Evolutionary conservation across 148 eudicot genomes (phyloP).

Genomic region (Mesembryanthemum crystallinum): DNA sequence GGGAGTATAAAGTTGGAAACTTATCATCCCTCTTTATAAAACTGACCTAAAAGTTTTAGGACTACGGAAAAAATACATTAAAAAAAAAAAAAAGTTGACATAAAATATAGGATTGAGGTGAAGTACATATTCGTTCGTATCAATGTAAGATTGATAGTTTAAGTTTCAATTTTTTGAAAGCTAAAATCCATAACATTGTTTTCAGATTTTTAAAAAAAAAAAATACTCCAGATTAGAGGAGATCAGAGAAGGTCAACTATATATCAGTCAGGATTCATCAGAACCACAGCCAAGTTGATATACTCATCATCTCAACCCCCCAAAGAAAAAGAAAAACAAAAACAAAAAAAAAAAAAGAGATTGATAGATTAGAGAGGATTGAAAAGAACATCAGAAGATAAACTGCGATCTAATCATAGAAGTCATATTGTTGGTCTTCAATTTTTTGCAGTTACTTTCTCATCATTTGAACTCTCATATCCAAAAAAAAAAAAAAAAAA

Average conservation of each 20-base stretch:
- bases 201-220: no score
- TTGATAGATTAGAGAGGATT: no score
- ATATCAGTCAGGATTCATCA: neutral
- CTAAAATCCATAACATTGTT: no score
- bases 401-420: slow-evolving; percentile 1
- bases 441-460: neutral
- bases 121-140: no score
- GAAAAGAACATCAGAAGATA: neutral
- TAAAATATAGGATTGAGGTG: no score
- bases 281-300: slow-evolving; percentile 5
- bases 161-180: no score
- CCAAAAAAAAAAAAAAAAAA: neutral
- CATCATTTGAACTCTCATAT: neutral
- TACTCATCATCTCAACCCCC: neutral
- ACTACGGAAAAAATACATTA: no score
- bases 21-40: no score
- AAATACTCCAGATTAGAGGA: neutral
- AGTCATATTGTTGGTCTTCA: slow-evolving; percentile 10
- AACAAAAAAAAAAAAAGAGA: neutral
- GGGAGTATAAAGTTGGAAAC: no score
- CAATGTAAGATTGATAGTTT: no score
- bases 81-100: no score
- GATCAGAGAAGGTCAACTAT: neutral
- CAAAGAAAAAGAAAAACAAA: neutral
- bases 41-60: no score